Base-by-base conservation (phyloP, 352 stramenopile species). In the Phytophthora pini region DNA sequence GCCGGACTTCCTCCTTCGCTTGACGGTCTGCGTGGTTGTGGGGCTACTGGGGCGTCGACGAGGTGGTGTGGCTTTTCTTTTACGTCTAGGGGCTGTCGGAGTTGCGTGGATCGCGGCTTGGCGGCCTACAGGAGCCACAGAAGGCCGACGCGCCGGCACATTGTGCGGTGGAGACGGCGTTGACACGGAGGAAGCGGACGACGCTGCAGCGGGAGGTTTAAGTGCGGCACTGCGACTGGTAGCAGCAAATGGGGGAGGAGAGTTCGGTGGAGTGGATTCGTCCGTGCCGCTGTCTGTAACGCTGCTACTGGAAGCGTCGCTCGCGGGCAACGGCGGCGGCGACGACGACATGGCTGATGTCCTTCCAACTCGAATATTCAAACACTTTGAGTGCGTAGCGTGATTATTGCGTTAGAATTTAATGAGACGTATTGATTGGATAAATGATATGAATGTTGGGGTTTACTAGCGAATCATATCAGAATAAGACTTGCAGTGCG, bases 1-100 rank as follows among this genome's bases (percentile, higher is more conserved):
- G 12, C 93, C 93, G 0, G 85, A 75, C 11, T 75, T 84, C 60
- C 76, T 90, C 26, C 81, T 75, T 40, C 59, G 63, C 72, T 89
- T 92, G 27, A 67, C 52, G 8, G 70, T 49, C 40, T 66, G 64
- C 12, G 70, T 74, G 22, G 44, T 36, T 2, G 51, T 15, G 10
- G 66, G 27, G 12, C 31, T 68, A 12, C 41, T 67, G 12, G 59
- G 48, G 7, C 54, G 61, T 36, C 70, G 59, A 43, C 56, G 56
- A 4, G 70, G 74, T 7, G 64, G 41, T 8, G 55, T 47, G 3
- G 63, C 67, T 55, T 82, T 82, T 9, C 74, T 55, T 44, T 82
- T 82, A 8, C 68, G 61, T 59, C 64, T 65, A 1, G 68, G 63
- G 4, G 72, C 65, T 43, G 72, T 77, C 49, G 73, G 73, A 13